Conservation (phyloP, 2,329 filamentous ascomycete species). For the Arthrobotrys sphaeroides region DNA sequence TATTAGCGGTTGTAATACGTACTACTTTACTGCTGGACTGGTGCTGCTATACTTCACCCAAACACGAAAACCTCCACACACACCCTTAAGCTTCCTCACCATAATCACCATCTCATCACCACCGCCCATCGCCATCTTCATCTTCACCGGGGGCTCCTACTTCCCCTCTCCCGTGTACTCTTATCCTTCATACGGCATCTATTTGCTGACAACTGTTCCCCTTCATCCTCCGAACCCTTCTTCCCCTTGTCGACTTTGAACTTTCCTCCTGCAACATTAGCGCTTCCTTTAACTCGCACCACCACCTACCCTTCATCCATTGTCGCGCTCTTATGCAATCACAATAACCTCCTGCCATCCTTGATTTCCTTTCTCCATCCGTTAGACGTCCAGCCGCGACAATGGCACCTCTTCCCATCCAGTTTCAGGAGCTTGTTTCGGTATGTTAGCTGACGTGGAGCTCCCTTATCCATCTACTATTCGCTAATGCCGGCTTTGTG, state of each 20-base stretch:
- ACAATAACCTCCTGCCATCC: constrained; percentile 29
- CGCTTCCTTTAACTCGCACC: constrained; percentile 32
- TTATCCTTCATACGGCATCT: background rate
- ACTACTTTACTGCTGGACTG: constrained; percentile 4
- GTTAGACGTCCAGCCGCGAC: constrained; percentile 31
- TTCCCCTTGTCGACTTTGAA: background rate
- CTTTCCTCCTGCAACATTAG: constrained; percentile 43
- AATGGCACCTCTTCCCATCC: constrained; percentile 76
- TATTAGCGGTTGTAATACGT: constrained; percentile 33
- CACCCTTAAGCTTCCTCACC: constrained; percentile 16
- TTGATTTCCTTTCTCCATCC: constrained; percentile 49
- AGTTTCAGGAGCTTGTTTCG: constrained; percentile 90
- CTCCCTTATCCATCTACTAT: constrained; percentile 56
- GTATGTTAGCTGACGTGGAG: constrained; percentile 67
- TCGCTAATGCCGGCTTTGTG: constrained; percentile 14
- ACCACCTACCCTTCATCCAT: constrained; percentile 18
- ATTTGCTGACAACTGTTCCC: background rate
- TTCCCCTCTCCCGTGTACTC: background rate
- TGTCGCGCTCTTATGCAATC: constrained; percentile 51
- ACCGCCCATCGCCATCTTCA: too few relatives aligned
- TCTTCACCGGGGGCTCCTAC: too few relatives aligned
- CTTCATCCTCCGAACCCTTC: constrained; percentile 18
- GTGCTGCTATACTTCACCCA: constrained; percentile 27
- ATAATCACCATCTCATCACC: constrained; percentile 10
- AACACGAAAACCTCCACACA: constrained; percentile 45